These are phyloP conservation scores for Exophiala phaeomuriformis DNA, from an alignment of 2,329 filamentous ascomycete genomes.

Conservation along the genomic window DNA sequence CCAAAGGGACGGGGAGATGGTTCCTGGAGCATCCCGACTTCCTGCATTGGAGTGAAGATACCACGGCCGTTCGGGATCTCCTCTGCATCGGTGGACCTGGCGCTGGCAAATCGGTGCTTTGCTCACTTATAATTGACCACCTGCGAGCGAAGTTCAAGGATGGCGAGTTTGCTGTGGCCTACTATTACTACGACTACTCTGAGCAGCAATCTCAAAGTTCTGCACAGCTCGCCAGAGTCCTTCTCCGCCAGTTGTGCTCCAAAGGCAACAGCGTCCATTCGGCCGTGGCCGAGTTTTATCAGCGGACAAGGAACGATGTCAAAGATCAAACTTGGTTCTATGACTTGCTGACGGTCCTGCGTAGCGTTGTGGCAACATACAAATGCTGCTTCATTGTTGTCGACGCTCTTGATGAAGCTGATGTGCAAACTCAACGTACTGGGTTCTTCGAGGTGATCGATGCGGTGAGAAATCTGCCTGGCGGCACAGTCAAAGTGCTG, in stretches of 20 bases:
- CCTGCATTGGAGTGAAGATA: slow-evolving; percentile 24
- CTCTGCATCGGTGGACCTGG: slow-evolving; percentile 25
- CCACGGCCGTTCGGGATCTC: slow-evolving; percentile 13
- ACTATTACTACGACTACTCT: slow-evolving; percentile 31
- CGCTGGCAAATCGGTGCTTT: slow-evolving; percentile 24
- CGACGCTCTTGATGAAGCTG: slow-evolving; percentile 30
- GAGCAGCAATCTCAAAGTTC: slow-evolving; percentile 27
- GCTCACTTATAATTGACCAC: slow-evolving; percentile 26
- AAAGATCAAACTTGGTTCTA: slow-evolving; percentile 24
- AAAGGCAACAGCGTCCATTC: slow-evolving; percentile 21
- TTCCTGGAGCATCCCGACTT: slow-evolving; percentile 29
- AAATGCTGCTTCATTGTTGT: slow-evolving; percentile 25
- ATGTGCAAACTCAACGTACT: slow-evolving; percentile 17
- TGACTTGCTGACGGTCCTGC: slow-evolving; percentile 21
- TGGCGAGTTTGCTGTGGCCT: slow-evolving; percentile 23
- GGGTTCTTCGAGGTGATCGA: slow-evolving; percentile 23
- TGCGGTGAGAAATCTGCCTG: slow-evolving; percentile 10
- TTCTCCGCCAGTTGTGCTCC: slow-evolving; percentile 28
- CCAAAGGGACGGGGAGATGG: slow-evolving; percentile 32
- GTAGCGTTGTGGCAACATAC: slow-evolving; percentile 20
- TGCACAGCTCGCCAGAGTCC: slow-evolving; percentile 22
- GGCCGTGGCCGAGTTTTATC: slow-evolving; percentile 27
- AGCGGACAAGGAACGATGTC: slow-evolving; percentile 19
- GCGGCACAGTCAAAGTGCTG: slow-evolving; percentile 18
- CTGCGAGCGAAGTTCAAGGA: slow-evolving; percentile 15